Conservation (phyloP, 108 stramenopile species). For the Nannochloropsis gaditana region DNA sequence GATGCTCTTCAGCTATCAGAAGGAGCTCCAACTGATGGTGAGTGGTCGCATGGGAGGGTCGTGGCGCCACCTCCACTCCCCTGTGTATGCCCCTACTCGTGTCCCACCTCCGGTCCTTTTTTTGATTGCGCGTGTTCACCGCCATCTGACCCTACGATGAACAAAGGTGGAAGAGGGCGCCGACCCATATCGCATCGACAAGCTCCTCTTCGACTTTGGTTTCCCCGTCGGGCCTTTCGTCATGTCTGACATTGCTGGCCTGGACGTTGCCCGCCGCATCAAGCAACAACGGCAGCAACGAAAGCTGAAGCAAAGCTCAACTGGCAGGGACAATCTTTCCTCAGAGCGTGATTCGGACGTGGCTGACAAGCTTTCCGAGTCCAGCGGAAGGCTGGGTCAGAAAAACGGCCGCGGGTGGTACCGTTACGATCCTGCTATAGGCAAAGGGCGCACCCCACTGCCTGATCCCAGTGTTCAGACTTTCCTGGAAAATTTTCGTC, state of each 20-base stretch:
- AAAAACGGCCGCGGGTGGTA: conserved; percentile 59
- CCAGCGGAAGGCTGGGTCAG: conserved; percentile 15
- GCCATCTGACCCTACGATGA: neutral
- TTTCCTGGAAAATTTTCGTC: conserved; percentile 50
- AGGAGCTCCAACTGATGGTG: conserved; percentile 21
- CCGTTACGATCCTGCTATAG: conserved; percentile 67
- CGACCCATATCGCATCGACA: conserved; percentile 9
- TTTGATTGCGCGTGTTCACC: neutral
- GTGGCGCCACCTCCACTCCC: no score
- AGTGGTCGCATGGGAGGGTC: neutral
- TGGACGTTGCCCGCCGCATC: conserved; percentile 45
- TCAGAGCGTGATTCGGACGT: neutral
- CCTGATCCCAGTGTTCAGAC: conserved; percentile 67
- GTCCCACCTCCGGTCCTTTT: neutral
- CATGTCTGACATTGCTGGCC: conserved; percentile 86
- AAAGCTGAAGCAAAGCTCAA: neutral
- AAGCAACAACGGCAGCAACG: conserved; percentile 28
- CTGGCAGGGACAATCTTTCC: neutral
- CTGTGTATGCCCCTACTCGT: no score
- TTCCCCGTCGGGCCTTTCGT: conserved; percentile 79
- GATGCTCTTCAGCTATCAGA: conserved; percentile 61
- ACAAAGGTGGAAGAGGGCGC: conserved; percentile 19
- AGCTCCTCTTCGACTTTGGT: conserved; percentile 61
- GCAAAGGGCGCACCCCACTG: conserved; percentile 69
- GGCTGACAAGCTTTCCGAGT: conserved; percentile 4